Evolutionary conservation across 495 filamentous ascomycete species (phyloP).

Genomic region (Podospora anserina): DNA sequence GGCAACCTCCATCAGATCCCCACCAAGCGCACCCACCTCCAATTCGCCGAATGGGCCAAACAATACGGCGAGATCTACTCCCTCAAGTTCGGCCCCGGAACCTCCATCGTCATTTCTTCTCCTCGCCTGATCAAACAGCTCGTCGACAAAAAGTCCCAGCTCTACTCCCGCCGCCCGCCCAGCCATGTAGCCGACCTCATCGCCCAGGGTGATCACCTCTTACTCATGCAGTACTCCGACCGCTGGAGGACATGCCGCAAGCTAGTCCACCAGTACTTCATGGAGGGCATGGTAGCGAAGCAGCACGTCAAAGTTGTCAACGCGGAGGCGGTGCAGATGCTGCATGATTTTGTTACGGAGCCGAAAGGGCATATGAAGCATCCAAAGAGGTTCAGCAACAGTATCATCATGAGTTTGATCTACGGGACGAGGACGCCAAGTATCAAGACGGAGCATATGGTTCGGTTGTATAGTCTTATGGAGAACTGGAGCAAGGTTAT

Average conservation of each 20-base stretch:
- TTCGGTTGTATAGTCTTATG: slow-evolving; percentile 45
- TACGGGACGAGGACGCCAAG: slow-evolving; percentile 43
- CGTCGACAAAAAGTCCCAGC: slow-evolving; percentile 30
- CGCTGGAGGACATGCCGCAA: slow-evolving; percentile 43
- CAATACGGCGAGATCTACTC: slow-evolving; percentile 34
- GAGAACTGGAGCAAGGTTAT: slow-evolving; percentile 48
- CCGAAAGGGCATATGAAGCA: slow-evolving; percentile 46
- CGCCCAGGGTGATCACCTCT: slow-evolving; percentile 42
- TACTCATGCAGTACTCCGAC: slow-evolving; percentile 42
- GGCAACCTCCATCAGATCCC: slow-evolving; percentile 35
- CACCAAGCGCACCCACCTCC: slow-evolving; percentile 21
- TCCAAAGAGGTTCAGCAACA: slow-evolving; percentile 47
- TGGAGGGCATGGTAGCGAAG: slow-evolving; percentile 40
- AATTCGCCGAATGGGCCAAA: slow-evolving; percentile 33
- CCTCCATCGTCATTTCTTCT: slow-evolving; percentile 27
- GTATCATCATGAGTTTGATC: slow-evolving; percentile 42
- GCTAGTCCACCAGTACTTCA: slow-evolving; percentile 41
- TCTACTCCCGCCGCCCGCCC: slow-evolving; percentile 43
- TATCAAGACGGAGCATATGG: slow-evolving; percentile 31
- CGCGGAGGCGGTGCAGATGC: slow-evolving; percentile 48
- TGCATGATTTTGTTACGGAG: slow-evolving; percentile 37
- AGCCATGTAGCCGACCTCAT: slow-evolving; percentile 45
- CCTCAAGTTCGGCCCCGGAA: slow-evolving; percentile 32
- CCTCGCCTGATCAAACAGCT: slow-evolving; percentile 30
- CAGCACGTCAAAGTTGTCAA: slow-evolving; percentile 44